phyloP scores from a whole-genome alignment of 2,329 filamentous ascomycete genomes.

The Byssochlamys sp. region DNA sequence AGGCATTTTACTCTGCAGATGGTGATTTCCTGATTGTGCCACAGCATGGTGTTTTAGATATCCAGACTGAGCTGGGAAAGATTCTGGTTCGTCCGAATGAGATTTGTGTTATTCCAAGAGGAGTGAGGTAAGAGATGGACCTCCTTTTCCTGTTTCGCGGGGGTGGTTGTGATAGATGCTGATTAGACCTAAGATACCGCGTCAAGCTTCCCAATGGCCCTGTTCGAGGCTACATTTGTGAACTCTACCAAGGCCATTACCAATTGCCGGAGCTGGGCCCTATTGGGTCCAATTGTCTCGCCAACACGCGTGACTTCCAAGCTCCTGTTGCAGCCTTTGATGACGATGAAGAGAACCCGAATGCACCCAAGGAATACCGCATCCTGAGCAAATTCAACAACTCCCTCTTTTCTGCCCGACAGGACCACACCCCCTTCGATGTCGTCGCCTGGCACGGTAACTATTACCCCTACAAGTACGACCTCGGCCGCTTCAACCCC shows the following conservation, averaged over 20 bases:
- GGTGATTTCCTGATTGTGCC: constrained; percentile 69
- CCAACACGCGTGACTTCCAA: constrained; percentile 67
- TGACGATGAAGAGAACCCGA: constrained; percentile 39
- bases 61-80: constrained; percentile 66
- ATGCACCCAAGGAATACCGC: constrained; percentile 40
- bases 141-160: neutral
- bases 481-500: constrained; percentile 65
- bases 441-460: constrained; percentile 73
- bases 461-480: constrained; percentile 75
- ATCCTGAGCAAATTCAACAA: constrained; percentile 59
- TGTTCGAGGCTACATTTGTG: constrained; percentile 63
- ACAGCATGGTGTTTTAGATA: constrained; percentile 64
- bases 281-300: constrained; percentile 65
- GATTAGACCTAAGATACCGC: constrained; percentile 43
- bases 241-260: constrained; percentile 65
- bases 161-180: neutral
- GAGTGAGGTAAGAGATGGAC: constrained; percentile 44
- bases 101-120: constrained; percentile 65
- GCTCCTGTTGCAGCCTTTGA: constrained; percentile 60
- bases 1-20: constrained; percentile 76
- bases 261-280: constrained; percentile 62
- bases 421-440: constrained; percentile 66
- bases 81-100: constrained; percentile 69
- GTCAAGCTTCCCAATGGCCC: constrained; percentile 55
- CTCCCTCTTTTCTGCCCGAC: constrained; percentile 54